Evolutionary conservation across 2,329 filamentous ascomycete genomes (phyloP).

Genomic region (Penicillium fuscoglaucum): DNA sequence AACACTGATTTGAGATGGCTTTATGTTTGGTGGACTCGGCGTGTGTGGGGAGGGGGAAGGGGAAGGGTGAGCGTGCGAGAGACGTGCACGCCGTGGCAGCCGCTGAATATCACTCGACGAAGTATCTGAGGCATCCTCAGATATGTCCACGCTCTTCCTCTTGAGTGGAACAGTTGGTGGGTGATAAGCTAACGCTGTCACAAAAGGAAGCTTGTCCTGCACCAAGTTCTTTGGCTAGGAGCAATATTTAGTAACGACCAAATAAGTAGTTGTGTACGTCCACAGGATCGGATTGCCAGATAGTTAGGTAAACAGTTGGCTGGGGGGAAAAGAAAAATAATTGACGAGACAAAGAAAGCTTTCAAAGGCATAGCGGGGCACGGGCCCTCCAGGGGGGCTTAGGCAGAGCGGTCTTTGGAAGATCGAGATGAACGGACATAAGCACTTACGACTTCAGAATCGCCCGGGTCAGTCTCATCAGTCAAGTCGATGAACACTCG

Average conservation of each 20-base stretch:
- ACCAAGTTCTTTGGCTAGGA: background rate
- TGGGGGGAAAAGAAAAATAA: background rate
- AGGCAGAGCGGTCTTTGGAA: background rate
- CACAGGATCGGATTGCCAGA: background rate
- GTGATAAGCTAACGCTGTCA: conserved; percentile 19
- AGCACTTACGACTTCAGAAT: background rate
- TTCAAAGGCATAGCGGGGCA: background rate
- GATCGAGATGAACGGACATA: background rate
- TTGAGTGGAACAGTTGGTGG: conserved; percentile 11
- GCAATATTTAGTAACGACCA: background rate
- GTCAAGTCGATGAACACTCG: conserved; percentile 7
- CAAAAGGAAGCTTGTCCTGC: background rate
- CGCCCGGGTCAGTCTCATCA: background rate
- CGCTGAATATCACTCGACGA: background rate
- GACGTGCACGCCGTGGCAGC: background rate
- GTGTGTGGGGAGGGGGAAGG: background rate
- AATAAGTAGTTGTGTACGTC: background rate
- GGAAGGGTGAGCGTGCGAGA: background rate
- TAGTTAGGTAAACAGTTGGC: background rate
- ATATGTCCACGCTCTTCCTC: background rate
- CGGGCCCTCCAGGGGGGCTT: background rate
- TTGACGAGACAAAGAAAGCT: background rate
- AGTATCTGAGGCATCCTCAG: background rate
- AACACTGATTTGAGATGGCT: background rate
- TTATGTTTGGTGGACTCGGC: background rate